Evolutionary conservation across 768 basidiomycete genomes (phyloP), one percentile per base, ranked within the genome.

Genomic region (Leucocoprinus birnbaumii): DNA sequence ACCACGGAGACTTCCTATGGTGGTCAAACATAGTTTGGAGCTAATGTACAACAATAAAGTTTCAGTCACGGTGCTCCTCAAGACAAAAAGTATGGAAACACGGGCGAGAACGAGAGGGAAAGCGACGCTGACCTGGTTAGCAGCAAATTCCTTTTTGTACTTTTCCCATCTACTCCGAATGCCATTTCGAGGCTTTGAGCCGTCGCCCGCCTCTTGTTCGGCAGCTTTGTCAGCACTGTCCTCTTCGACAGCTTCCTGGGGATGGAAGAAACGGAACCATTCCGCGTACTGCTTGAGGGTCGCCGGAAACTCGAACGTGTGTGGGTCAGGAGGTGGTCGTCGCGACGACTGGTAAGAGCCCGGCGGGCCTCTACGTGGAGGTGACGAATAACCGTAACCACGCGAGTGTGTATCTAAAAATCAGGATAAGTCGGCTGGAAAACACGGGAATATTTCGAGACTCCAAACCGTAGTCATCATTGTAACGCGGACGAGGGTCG

Each of bases 1-100:
- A 98, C 95, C 95, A 98, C 13, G 93, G 88, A n/a, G 91, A 92
- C 66, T 89, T 87, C 72, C 86, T 84, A 76, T 98, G 95, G 71
- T 93, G 89, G 31, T 97, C 89, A 80, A 93, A 97, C 81, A 98
- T 89, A 55, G 89, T 89, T 77, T 92, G 91, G 65, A 96, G 84
- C 94, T 98, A 80, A 68, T 79, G 73, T 71, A 74, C 70, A 70
- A 61, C 49, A 59, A 51, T 56, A 68, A 65, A 64, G 46, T 64
- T 76, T 71, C 66, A 73, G 68, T 66, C 59, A 57, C 44, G 58
- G 57, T 56, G 48, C 53, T 57, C 44, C 52, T 7, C n/a, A 4
- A 59, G 27, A 48, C 48, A 38, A 45, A 44, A 55, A 58, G 49
- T 38, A 59, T 60, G 58, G 59, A 34, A 26, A 62, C 51, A 58